phyloP scores from a whole-genome alignment of 2,329 filamentous ascomycete species.

The Waltergamsia citrina region DNA sequence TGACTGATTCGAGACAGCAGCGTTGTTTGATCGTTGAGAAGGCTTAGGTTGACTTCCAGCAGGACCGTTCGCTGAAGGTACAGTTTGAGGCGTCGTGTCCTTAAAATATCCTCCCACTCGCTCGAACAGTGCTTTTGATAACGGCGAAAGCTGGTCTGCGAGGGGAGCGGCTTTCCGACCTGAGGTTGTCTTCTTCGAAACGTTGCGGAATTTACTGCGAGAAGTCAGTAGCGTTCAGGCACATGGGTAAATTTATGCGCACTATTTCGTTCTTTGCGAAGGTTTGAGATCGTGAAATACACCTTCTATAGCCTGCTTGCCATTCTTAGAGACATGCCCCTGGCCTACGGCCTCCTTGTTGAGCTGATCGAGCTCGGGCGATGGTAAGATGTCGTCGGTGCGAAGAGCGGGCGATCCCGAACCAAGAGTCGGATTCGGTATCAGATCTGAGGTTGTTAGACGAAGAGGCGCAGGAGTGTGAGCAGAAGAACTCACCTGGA shows the following conservation, averaged over 20 bases:
- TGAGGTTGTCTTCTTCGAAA: conserved; percentile 11
- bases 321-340: conserved; percentile 49
- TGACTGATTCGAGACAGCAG: background rate
- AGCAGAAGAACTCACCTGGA: conserved; percentile 44
- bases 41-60: conserved; percentile 7
- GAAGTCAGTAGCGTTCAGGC: conserved; percentile 14
- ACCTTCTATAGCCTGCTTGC: conserved; percentile 65
- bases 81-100: conserved; percentile 21
- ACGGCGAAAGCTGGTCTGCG: conserved; percentile 36
- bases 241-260: conserved; percentile 13
- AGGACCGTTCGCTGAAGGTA: conserved; percentile 2
- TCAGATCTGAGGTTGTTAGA: conserved; percentile 40
- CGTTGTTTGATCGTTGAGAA: background rate
- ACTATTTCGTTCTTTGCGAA: conserved; percentile 63
- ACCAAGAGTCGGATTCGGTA: conserved; percentile 54
- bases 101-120: conserved; percentile 29
- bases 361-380: conserved; percentile 53
- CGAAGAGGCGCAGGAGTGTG: background rate
- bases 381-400: conserved; percentile 39
- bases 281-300: conserved; percentile 65
- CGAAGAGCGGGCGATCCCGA: conserved; percentile 42
- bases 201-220: conserved; percentile 41
- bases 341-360: conserved; percentile 58
- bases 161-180: conserved; percentile 16
- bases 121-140: conserved; percentile 31